These are phyloP conservation scores for Penicillium psychrosexuale DNA, from an alignment of 2,329 filamentous ascomycete species.

Conservation along the genomic window DNA sequence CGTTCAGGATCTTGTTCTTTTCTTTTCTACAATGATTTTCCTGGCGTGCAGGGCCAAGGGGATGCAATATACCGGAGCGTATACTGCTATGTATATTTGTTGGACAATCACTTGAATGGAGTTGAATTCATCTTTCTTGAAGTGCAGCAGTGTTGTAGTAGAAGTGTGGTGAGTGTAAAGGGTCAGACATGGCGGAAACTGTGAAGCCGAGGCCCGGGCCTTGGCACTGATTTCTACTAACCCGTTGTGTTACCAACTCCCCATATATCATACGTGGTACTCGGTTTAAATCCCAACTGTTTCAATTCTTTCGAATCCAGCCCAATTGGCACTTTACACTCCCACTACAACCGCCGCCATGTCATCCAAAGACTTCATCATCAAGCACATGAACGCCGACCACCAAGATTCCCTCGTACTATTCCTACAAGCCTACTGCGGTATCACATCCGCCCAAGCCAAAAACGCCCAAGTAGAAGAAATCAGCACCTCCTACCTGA, in stretches of 20 bases:
- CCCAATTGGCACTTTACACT: not conserved
- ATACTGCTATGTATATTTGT: slow-evolving; percentile 9
- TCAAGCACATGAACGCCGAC: slow-evolving; percentile 83
- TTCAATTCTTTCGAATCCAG: not conserved
- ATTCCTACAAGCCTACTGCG: slow-evolving; percentile 72
- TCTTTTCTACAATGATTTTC: not conserved
- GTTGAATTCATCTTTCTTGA: not conserved
- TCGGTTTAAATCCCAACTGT: not conserved
- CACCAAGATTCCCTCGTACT: slow-evolving; percentile 70
- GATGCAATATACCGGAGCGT: slow-evolving; percentile 9
- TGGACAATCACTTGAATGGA: not conserved
- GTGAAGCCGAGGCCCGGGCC: slow-evolving; percentile 19
- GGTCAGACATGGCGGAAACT: not conserved
- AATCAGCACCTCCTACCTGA: slow-evolving; percentile 62
- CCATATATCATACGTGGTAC: not conserved
- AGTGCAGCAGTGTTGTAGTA: not conserved
- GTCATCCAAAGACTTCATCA: slow-evolving; percentile 58
- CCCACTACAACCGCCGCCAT: slow-evolving; percentile 16
- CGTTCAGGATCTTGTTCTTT: not conserved
- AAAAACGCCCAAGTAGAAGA: slow-evolving; percentile 62
- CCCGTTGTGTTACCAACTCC: not conserved
- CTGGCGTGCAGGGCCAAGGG: slow-evolving; percentile 9
- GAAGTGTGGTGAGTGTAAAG: not conserved
- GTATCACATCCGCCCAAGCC: slow-evolving; percentile 55
- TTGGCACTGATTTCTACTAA: slow-evolving; percentile 16